phyloP scores from a whole-genome alignment of 306 rosid species.

The Vigna reflexopilosa region DNA sequence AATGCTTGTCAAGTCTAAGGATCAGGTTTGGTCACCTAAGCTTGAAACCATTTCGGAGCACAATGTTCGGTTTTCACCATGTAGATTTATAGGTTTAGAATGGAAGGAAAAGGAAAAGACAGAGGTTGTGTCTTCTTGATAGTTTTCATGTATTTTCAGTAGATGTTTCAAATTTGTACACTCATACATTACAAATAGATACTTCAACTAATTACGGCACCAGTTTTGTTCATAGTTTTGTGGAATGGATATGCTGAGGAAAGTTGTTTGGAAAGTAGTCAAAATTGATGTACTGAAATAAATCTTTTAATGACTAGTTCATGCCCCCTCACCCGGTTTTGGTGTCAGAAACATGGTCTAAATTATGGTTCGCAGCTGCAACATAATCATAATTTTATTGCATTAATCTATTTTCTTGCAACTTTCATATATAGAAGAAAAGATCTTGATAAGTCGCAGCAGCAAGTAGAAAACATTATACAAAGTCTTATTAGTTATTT shows the following conservation, averaged over 20 bases:
- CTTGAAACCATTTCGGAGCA: constrained; percentile 81
- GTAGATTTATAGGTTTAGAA: constrained; percentile 64
- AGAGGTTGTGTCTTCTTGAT: neutral
- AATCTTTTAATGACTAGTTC: neutral
- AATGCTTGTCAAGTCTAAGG: constrained; percentile 74
- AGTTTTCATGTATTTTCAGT: neutral
- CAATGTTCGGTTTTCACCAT: constrained; percentile 65
- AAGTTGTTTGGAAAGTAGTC: neutral
- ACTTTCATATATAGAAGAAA: no score
- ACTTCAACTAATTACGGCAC: neutral
- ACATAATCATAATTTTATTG: no score
- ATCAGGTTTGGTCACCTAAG: constrained; percentile 83
- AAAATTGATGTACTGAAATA: neutral
- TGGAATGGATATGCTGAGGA: neutral
- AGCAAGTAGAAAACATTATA: no score
- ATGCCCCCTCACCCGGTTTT: no score
- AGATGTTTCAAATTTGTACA: neutral
- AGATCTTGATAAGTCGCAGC: no score
- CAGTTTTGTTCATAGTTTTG: neutral
- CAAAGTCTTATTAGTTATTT: no score
- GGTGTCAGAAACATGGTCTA: no score
- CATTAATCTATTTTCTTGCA: no score
- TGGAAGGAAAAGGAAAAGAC: constrained; percentile 59
- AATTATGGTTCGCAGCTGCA: no score
- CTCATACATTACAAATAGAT: neutral